Evolutionary conservation across 352 stramenopile genomes (phyloP), one percentile per base, ranked within the genome.

Genomic region (Globisporangium solare): DNA sequence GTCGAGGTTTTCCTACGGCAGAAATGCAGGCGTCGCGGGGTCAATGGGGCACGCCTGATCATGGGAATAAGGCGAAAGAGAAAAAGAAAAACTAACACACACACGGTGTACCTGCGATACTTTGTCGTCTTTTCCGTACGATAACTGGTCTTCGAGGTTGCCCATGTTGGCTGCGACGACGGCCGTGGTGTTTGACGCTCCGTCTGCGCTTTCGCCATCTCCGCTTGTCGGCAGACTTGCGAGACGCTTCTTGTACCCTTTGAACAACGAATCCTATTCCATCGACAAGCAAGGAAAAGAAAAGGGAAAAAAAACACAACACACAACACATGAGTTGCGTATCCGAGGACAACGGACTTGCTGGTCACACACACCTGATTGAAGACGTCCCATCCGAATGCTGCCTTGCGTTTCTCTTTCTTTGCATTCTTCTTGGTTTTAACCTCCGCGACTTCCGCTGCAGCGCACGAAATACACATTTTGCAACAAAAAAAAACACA

Each of bases 311-410:
- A 17, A 20, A 58, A 13, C 42, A 45, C 17, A 45, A 21, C 14
- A 40, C 57, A 12, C 10, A 48, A 7, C 27, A 6, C n/a, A 12
- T 52, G 11, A 41, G 22, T n/a, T 35, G 27, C 27, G 10, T 35
- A 35, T n/a, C n/a, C n/a, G n/a, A n/a, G n/a, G n/a, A n/a, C n/a
- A n/a, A n/a, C n/a, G n/a, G n/a, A n/a, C n/a, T n/a, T n/a, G n/a
- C n/a, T n/a, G n/a, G n/a, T n/a, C n/a, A 35, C 17, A 43, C 39
- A 43, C 18, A 68, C 61, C 57, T 86, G 80, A 53, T 93, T 93
- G 56, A 93, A 93, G 6, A 88, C 83, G 52, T 93, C 83, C 83
- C 83, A 93, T 22, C 83, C 83, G 48, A 93, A 93, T 1, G 83
- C 83, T 12, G 83, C 80, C 60, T 89, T 86, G 50, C 79, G 68